Evolutionary conservation across 331 rosid genomes (phyloP).

Genomic region (Pyrus hybrid): DNA sequence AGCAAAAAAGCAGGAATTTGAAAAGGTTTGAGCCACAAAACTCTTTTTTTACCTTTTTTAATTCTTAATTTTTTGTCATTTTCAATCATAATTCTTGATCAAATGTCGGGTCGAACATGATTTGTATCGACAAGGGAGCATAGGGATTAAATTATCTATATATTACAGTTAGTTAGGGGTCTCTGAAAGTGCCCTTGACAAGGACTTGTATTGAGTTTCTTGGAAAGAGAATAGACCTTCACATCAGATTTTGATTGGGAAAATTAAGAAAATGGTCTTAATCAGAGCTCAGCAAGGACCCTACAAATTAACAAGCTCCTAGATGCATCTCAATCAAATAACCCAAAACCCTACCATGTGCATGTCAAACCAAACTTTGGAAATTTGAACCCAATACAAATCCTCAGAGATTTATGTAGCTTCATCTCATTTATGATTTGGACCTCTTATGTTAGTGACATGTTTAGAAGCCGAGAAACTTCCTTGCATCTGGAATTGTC

Average conservation of each 20-base stretch:
- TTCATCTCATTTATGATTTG: neutral
- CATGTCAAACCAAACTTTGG: neutral
- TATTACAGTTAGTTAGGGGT: conserved; percentile 6
- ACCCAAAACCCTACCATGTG: conserved; percentile 20
- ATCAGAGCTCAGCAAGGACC: neutral
- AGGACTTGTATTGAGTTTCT: conserved; percentile 16
- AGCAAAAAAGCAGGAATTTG: neutral
- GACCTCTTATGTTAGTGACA: neutral
- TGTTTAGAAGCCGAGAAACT: too few relatives aligned
- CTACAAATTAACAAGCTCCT: neutral
- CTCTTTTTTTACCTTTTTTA: neutral
- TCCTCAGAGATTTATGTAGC: neutral
- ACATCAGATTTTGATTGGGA: neutral
- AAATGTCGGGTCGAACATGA: neutral
- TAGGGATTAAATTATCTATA: neutral
- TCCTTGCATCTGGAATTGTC: too few relatives aligned
- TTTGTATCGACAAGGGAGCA: neutral
- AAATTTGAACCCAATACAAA: neutral
- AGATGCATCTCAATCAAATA: neutral
- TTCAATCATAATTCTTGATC: neutral
- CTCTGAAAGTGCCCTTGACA: conserved; percentile 17
- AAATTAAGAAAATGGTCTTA: neutral
- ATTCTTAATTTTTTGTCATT: neutral
- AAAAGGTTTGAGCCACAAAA: neutral
- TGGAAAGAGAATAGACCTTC: neutral